Percentiles rank a stretch among this genome's conserved stretches.
Conservation (phyloP, 768 basidiomycete species). For the Collybiopsis confluens region DNA sequence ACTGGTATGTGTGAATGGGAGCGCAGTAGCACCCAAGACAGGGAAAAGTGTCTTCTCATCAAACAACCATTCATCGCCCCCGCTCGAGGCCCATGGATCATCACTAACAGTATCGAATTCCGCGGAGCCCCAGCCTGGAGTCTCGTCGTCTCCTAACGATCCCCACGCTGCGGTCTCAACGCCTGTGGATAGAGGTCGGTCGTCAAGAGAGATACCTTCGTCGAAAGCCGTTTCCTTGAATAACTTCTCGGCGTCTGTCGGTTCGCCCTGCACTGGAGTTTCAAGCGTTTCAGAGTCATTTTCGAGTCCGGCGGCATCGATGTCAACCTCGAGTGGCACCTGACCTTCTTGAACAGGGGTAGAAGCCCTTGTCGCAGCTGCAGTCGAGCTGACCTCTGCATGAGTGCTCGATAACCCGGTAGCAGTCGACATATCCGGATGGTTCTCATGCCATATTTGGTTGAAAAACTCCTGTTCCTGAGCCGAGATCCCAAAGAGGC, state of each 20-base stretch:
- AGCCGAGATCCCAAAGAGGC: constrained; percentile 45
- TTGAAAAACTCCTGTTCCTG: constrained; percentile 28
- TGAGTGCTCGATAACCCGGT: background rate
- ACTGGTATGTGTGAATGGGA: constrained; percentile 60
- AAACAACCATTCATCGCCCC: background rate
- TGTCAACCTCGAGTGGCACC: background rate
- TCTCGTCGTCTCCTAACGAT: background rate
- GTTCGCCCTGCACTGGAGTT: background rate
- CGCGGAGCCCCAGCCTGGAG: background rate
- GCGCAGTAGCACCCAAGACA: constrained; percentile 50
- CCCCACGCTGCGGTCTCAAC: background rate
- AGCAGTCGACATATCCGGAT: background rate
- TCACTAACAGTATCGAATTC: background rate
- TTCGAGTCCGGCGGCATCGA: constrained; percentile 19
- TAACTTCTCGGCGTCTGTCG: too few species aligned
- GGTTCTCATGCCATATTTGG: background rate
- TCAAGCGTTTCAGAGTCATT: constrained; percentile 23
- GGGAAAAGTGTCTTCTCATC: constrained; percentile 22
- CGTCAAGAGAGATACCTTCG: background rate
- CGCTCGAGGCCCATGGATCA: background rate
- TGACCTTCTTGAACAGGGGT: background rate
- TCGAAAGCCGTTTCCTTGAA: background rate
- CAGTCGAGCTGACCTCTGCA: background rate
- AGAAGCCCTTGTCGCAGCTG: background rate
- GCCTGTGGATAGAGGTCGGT: background rate